Conservation (phyloP, 2,329 filamentous ascomycete genomes). For the Exophiala bonariae region DNA sequence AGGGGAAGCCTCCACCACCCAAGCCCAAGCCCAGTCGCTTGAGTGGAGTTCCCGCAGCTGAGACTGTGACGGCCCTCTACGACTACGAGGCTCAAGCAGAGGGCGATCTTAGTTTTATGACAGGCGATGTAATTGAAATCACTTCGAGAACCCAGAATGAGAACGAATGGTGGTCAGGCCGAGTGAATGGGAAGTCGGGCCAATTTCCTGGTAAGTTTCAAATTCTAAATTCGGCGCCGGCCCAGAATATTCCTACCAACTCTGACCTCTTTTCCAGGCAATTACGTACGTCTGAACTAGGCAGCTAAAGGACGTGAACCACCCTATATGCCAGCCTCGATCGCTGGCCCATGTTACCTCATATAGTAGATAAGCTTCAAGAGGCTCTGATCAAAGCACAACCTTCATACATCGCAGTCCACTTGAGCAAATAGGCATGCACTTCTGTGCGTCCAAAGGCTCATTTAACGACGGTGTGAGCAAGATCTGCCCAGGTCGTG, state of each 20-base stretch:
- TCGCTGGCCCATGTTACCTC: too few relatives aligned
- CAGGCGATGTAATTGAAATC: constrained; percentile 90
- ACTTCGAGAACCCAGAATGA: constrained; percentile 78
- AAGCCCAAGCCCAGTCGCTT: constrained; percentile 79
- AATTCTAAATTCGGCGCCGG: neutral
- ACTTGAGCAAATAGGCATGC: too few relatives aligned
- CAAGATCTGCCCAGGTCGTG: too few relatives aligned
- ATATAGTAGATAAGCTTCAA: too few relatives aligned
- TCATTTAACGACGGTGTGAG: too few relatives aligned
- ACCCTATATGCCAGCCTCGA: too few relatives aligned
- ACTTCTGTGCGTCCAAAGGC: too few relatives aligned
- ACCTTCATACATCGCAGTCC: too few relatives aligned
- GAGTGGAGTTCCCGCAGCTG: constrained; percentile 62
- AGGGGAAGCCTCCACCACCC: constrained; percentile 67
- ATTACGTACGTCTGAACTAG: constrained; percentile 39
- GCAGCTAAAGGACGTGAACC: too few relatives aligned
- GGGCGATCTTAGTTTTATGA: constrained; percentile 85
- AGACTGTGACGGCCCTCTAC: constrained; percentile 87
- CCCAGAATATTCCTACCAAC: neutral
- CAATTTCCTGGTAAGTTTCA: constrained; percentile 83
- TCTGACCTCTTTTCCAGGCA: constrained; percentile 30
- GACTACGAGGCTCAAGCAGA: constrained; percentile 96
- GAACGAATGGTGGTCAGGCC: constrained; percentile 97
- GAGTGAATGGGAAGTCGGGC: constrained; percentile 74
- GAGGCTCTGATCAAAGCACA: too few relatives aligned